Percentiles rank a stretch among this genome's conserved stretches.
Conservation (phyloP, 345 rosid genomes). For the Noccaea caerulescens region DNA sequence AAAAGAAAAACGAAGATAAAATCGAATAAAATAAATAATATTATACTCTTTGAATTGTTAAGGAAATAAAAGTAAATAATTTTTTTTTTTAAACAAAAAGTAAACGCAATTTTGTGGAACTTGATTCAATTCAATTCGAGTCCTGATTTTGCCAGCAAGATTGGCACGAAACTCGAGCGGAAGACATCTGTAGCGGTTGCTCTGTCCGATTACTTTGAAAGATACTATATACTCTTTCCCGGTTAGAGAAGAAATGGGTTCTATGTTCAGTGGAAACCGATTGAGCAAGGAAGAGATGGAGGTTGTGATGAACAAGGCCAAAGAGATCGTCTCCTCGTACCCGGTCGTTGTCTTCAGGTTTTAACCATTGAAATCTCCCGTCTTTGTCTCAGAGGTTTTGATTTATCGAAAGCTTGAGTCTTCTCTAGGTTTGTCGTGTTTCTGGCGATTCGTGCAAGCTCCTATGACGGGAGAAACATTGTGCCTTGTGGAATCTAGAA, state of each 20-base stretch:
- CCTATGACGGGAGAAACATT: too few relatives aligned
- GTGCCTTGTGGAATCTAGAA: too few relatives aligned
- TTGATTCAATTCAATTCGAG: constrained; percentile 4
- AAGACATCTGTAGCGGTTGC: constrained; percentile 32
- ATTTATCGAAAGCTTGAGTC: constrained; percentile 16
- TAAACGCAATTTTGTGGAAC: background rate
- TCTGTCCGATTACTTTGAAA: background rate
- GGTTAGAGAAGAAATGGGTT: constrained; percentile 42
- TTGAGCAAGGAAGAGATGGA: constrained; percentile 53
- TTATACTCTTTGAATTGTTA: too few relatives aligned
- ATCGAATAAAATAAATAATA: too few relatives aligned
- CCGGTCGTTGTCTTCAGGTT: constrained; percentile 65
- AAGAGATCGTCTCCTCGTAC: constrained; percentile 59
- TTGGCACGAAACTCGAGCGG: constrained; percentile 27
- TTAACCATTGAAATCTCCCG: background rate
- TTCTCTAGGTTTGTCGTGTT: background rate
- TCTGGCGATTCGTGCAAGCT: background rate
- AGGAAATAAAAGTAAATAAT: too few relatives aligned
- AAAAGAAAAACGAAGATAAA: too few relatives aligned
- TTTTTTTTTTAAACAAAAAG: background rate
- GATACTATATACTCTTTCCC: background rate
- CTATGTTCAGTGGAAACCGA: constrained; percentile 48
- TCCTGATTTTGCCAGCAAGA: constrained; percentile 3
- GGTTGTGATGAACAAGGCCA: constrained; percentile 54
- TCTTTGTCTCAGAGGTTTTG: background rate